Conservation (phyloP, 2,329 filamentous ascomycete species). For the Passalora sequoiae region DNA sequence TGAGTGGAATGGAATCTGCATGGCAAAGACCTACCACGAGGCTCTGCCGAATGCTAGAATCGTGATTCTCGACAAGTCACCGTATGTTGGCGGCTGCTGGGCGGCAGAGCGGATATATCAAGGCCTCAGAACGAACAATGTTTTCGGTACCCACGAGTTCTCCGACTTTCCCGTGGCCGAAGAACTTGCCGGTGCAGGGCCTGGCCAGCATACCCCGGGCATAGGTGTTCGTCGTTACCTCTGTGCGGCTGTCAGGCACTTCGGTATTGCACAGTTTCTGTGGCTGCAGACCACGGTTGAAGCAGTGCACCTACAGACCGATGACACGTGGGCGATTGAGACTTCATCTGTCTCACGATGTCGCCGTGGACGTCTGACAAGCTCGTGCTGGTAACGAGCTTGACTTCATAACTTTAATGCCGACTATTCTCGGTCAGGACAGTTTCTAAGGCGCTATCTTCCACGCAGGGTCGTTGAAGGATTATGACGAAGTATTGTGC, state of each 20-base stretch:
- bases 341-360: background rate
- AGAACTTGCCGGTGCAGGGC: conserved; percentile 39
- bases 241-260: conserved; percentile 48
- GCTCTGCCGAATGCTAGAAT: conserved; percentile 36
- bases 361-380: conserved; percentile 33
- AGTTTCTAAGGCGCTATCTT: conserved; percentile 50
- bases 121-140: conserved; percentile 63
- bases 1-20: conserved; percentile 42
- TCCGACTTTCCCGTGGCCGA: conserved; percentile 62
- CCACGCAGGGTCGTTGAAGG: conserved; percentile 50
- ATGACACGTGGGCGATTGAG: background rate
- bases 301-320: conserved; percentile 31
- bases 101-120: conserved; percentile 60
- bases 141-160: conserved; percentile 65
- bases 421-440: conserved; percentile 45
- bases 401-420: conserved; percentile 53
- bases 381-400: conserved; percentile 56
- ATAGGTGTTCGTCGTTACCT: conserved; percentile 53
- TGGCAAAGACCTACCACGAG: conserved; percentile 44
- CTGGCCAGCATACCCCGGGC: conserved; percentile 55
- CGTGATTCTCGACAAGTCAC: conserved; percentile 31
- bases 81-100: conserved; percentile 61
- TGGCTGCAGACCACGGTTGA: conserved; percentile 49
- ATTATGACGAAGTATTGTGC: conserved; percentile 33
- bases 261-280: conserved; percentile 44